Base-by-base conservation (phyloP, 495 filamentous ascomycete genomes). In the Penicillium mononematosum region DNA sequence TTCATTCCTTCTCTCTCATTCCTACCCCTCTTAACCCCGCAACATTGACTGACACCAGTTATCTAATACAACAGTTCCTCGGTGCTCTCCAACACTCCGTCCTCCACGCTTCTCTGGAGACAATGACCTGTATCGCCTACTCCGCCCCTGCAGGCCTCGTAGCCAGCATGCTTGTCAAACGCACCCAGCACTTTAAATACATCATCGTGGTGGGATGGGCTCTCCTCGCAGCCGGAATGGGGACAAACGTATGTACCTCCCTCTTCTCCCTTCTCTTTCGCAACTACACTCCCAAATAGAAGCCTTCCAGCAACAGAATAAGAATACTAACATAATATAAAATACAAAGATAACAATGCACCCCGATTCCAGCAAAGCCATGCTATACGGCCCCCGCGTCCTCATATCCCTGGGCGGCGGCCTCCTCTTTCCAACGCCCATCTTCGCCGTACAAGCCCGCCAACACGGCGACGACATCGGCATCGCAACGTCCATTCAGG, bases 101-200 rank as follows among this genome's bases (percentile, higher is more conserved):
- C 27, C 38, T 58, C 42, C 56, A 58, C 34, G 48, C 56, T 19
- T 42, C 56, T 16, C 39, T 53, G 17, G 56, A 58, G 43, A 58
- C 56, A 17, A 58, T 58, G 56, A 58, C 49, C 9, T 52, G 36
- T 25, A 52, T 58, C n/a, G 49, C 56, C 24, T 58, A 58, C 38
- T 45, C 56, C 4, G 56, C 56, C 11, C 56, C 56, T 17, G 56
- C 56, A 31, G 56, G 56, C 5, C 44, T 58, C 14, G 49, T 58
- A 32, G 49, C 56, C 48, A 58, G 56, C 38, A 46, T 58, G 24
- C 16, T 58, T 17, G 49, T 58, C 17, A 58, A 58, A 58, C 48
- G 56, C 32, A 53, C 49, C 11, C 49, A 58, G 39, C 48, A 43
- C 41, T 58, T 58, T 19, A 54, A 58, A 53, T 54, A 58, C 31